Evolutionary conservation across 805 yeast genomes (phyloP), one percentile per base, ranked within the genome.

Genomic region (Hanseniaspora osmophila): DNA sequence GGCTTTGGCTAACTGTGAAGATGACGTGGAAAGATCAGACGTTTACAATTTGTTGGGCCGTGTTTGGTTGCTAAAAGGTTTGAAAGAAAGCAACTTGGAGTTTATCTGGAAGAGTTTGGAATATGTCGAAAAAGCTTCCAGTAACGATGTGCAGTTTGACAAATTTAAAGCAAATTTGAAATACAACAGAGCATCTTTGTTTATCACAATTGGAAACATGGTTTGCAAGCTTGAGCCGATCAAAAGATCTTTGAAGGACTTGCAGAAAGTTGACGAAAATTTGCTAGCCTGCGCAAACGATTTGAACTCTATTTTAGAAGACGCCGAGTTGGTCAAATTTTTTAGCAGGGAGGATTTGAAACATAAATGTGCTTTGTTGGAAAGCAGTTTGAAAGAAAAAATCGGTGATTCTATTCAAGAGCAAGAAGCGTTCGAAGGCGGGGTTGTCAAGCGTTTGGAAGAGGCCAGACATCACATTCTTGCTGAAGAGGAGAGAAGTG

Each of bases 301-400:
- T 3, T 68, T 90, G 56, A 75, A 71, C 37, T 75, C 72, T 47
- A 66, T 83, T 48, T 70, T 88, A 3, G 75, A 73, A 16, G 74
- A 69, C 18, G 63, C 65, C 41, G 19, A 42, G 17, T 12, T 42
- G 27, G 33, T 38, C 7, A 51, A 54, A 18, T 51, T 48, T 15
- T 71, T 74, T 52, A 80, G 94, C 10, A 70, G 81, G 27, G 76
- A 76, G 16, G 96, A 88, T 51, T 68, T 92, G 52, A 80, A 78
- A 55, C 80, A 87, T 52, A 78, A 96, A 64, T 90, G 92, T n/a
- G 74, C 75, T 52, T 74, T 86, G 73, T 96, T 95, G 58, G 71
- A 77, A 43, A 75, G 78, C 47, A 83, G 95, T 0, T 69, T 87
- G 58, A 68, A 74, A 49, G 78, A 75, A 48, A 81, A 87, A 58